Evolutionary conservation across 176 grass and related monocot species (phyloP), one percentile per base, ranked within the genome.

Genomic region (Pontederia crassipes): DNA sequence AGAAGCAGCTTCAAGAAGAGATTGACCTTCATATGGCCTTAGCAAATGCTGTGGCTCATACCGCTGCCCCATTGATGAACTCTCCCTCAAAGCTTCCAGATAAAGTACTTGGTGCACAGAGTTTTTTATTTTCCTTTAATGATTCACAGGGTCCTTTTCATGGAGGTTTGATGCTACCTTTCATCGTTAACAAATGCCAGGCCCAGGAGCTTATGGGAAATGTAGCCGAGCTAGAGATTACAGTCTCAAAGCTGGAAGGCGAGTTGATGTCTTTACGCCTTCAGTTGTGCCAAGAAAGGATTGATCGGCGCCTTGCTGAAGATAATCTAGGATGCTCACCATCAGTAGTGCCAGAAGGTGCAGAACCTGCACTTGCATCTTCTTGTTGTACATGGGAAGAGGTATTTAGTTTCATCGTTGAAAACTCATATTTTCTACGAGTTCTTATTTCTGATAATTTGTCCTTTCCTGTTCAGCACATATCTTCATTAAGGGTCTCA

Each of bases 1-100:
- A 97, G 79, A 85, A 69, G 62, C 81, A 91, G 56, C 88, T 97
- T 0, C 81, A 88, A 70, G 79, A 91, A 76, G 87, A 97, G 79
- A 73, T 88, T 14, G 84, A 88, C 67, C 59, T 97, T 63, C 87
- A 97, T 52, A 58, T 85, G 52, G 84, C 87, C 4, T 68, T 97
- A 54, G 79, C 83, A 3, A 80, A 91, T n/a, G 92, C 87, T 16
- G 81, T 91, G 13, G 66, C 76, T 0, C 76, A 85, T 69, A 80
- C 75, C 54, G 56, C 79, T n/a, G 20, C 54, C 2, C 79, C 71
- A 71, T 46, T 77, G 24, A 28, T 78, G 70, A 85, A 74, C 17
- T 80, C 81, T 62, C 85, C 81, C 67, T 49, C 48, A 46, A 90
- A 77, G 67, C 65, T 97, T 71, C 92, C 92, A 53, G 62, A 76